Evolutionary conservation across 768 basidiomycete species (phyloP).

Genomic region (Mycena chlorophos): DNA sequence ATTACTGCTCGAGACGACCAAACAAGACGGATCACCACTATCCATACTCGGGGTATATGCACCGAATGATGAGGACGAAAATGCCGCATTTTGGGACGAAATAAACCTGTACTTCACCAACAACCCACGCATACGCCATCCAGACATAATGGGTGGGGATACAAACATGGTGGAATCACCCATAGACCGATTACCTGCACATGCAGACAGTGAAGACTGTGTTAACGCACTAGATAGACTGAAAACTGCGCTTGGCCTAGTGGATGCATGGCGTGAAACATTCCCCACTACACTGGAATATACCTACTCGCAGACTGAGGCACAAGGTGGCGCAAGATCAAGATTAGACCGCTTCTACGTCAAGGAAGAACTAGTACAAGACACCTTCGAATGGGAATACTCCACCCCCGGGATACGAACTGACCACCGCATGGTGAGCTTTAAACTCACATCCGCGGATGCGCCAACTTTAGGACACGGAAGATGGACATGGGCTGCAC

Average conservation of each 20-base stretch:
- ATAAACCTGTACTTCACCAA: background rate
- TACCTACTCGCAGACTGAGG: background rate
- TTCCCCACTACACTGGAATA: background rate
- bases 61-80: background rate
- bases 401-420: background rate
- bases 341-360: background rate
- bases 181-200: background rate
- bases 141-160: background rate
- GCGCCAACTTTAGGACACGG: conserved; percentile 20
- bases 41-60: conserved; percentile 3
- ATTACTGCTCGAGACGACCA: background rate
- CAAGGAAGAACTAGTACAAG: background rate
- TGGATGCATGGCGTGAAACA: background rate
- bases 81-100: background rate
- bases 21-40: background rate
- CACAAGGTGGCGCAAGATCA: background rate
- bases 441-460: background rate
- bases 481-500: conserved; percentile 30
- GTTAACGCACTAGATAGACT: background rate
- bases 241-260: background rate
- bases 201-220: background rate
- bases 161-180: background rate
- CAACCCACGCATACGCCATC: background rate
- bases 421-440: background rate
- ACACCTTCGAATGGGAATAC: background rate